These are phyloP conservation scores for Yamadazyma membranifaciens DNA, from an alignment of 1,139 yeast species.

Conservation along the genomic window DNA sequence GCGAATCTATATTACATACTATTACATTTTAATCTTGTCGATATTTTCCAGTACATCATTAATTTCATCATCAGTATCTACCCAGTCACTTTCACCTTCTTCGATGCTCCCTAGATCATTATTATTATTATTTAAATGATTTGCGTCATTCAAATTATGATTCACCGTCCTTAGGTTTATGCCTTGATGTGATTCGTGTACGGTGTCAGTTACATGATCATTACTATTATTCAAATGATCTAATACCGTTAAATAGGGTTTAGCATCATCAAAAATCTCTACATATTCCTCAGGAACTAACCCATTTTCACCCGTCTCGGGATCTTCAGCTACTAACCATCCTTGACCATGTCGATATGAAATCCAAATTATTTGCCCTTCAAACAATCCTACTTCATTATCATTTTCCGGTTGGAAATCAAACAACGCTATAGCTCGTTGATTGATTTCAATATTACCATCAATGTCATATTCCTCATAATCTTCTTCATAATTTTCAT, in stretches of 20 bases:
- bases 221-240: slow-evolving; percentile 18
- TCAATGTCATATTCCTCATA: slow-evolving; percentile 11
- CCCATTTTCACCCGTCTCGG: slow-evolving; percentile 78
- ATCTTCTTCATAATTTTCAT: slow-evolving; percentile 13
- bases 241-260: slow-evolving; percentile 24
- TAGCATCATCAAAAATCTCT: slow-evolving; percentile 49
- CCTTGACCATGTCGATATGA: slow-evolving; percentile 96
- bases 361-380: slow-evolving; percentile 84
- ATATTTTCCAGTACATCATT: slow-evolving; percentile 10
- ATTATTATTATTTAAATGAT: too few relatives aligned
- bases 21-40: slow-evolving; percentile 4
- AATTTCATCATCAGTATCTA: slow-evolving; percentile 25
- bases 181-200: too few relatives aligned
- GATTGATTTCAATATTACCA: slow-evolving; percentile 39
- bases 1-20: slow-evolving; percentile 15
- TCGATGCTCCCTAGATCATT: slow-evolving; percentile 8
- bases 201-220: too few relatives aligned
- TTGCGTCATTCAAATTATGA: slow-evolving; percentile 1
- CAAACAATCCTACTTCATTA: slow-evolving; percentile 75
- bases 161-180: too few relatives aligned
- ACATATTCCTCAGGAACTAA: slow-evolving; percentile 96
- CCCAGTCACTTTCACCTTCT: slow-evolving; percentile 8
- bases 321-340: slow-evolving; percentile 94
- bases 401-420: slow-evolving; percentile 93
- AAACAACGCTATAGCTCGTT: slow-evolving; percentile 79